Base-by-base conservation (phyloP, 148 eudicot genomes). In the Arbutus unedo region DNA sequence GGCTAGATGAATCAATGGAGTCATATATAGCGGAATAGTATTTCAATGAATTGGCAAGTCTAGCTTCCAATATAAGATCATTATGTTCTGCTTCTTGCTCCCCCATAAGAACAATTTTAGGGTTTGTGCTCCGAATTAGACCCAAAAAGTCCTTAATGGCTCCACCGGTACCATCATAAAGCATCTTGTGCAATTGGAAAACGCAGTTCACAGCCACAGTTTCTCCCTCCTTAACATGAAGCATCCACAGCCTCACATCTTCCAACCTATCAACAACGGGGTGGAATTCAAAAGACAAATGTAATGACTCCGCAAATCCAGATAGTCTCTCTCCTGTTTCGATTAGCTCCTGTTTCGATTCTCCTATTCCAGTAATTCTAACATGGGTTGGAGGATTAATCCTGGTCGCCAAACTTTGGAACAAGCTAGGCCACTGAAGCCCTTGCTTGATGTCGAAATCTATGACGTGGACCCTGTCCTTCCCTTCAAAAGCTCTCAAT, bases 191-290 rank as follows among this genome's bases (percentile, higher is more conserved):
- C 62, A 96, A 85, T 74, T 96, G 99, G 19, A 89, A 90, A 19
- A 88, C 57, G 74, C 98, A 96, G 43, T 92, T 96, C 68, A 91
- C 89, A 6, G 92, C 99, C 79, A 96, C 99, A 15, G 86, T 85
- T 82, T 96, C 99, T 5, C 87, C 84, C 81, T 92, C 99, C 88
- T 96, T 96, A 5, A 96, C 94, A 83, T 96, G 99, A 66, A 96
- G 97, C 99, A 96, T 96, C 99, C 99, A 96, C 10, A 93, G 85
- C 86, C 99, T 87, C 21, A 96, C 97, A 81, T 96, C 99, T 83
- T 96, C 97, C 81, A 94, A 83, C 80, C 94, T 81, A 79, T 96
- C 99, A 50, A 96, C 99, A 72, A 93, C 99, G 4, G 97, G 92
- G 68, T 96, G 99, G 81, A 96, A 96, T 83, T 96, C 95, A 44